These are phyloP conservation scores for Suhomyces wounanorum DNA, from an alignment of 1,139 yeast species.

Conservation along the genomic window DNA sequence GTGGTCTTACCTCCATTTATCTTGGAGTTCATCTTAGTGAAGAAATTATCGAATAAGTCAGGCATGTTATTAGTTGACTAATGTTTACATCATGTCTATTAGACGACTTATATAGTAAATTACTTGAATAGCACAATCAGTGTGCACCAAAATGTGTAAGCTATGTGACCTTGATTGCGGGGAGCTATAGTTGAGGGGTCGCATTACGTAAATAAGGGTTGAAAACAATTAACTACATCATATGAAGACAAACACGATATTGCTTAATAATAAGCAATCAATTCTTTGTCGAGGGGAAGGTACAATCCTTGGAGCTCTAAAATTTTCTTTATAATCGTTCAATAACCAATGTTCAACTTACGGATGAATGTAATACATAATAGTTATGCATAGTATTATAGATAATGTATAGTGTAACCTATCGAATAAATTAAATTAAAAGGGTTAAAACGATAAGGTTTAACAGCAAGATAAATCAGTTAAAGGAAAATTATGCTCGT, in stretches of 20 bases:
- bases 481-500: background rate
- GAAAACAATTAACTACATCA: background rate
- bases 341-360: background rate
- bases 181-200: background rate
- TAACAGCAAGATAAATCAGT: background rate
- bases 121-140: background rate
- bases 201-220: background rate
- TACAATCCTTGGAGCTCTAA: background rate
- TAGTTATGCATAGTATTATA: background rate
- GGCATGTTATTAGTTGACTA: slow-evolving; percentile 30
- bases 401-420: background rate
- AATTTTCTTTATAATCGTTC: background rate
- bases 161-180: background rate
- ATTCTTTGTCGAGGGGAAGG: background rate
- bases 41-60: slow-evolving; percentile 46
- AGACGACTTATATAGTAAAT: background rate
- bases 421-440: slow-evolving; percentile 2
- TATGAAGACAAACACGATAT: background rate
- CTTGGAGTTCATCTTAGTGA: slow-evolving; percentile 32
- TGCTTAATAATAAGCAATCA: background rate
- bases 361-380: background rate
- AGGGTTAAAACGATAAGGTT: background rate
- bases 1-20: slow-evolving; percentile 38
- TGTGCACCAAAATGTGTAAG: background rate
- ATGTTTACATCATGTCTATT: background rate